Base-by-base conservation (phyloP, 495 filamentous ascomycete genomes). In the Cercophora sp. region DNA sequence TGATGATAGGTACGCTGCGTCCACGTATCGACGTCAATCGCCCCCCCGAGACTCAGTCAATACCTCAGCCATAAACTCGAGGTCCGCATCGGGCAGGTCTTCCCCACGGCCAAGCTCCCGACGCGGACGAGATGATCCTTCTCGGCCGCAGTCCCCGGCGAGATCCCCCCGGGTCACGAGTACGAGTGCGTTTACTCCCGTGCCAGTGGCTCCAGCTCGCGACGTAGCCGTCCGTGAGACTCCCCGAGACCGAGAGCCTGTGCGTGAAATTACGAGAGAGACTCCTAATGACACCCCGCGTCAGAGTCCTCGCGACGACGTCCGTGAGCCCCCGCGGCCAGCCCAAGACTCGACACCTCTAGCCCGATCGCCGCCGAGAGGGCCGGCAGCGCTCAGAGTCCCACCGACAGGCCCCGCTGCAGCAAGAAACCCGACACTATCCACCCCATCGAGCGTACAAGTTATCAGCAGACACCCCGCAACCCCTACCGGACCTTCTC, bases 391-490 rank as follows among this genome's bases (percentile, higher is more conserved):
- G 5, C 56, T 77, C 1, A 64, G 74, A 48, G 72, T 64, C 18
- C 72, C 72, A 5, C 74, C 74, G 5, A 77, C 68, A 0, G 75
- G 75, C 0, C 75, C 75, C 0, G 62, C 71, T 15, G 69, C 73
- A 32, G 58, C 61, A n/a, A 60, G 75, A 18, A 68, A 57, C 41
- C 59, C 67, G 34, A 58, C 69, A 6, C 48, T 68, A 19, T 70
- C 72, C 44, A 45, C 53, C 2, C 59, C 57, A 13, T 54, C 65
- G 24, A 68, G 68, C 47, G 61, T 52, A n/a, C 54, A 52, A 13
- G 64, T 62, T 39, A 57, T 59, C 13, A 57, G 59, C 8, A 69
- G 64, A 52, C 67, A 60, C 19, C 60, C 65, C 11, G 62, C 60
- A 8, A 48, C 57, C 0, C 63, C 72, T 8, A 59, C 54, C 39